phyloP scores from a whole-genome alignment of 2,329 filamentous ascomycete species.

The Diaporthe sp. region DNA sequence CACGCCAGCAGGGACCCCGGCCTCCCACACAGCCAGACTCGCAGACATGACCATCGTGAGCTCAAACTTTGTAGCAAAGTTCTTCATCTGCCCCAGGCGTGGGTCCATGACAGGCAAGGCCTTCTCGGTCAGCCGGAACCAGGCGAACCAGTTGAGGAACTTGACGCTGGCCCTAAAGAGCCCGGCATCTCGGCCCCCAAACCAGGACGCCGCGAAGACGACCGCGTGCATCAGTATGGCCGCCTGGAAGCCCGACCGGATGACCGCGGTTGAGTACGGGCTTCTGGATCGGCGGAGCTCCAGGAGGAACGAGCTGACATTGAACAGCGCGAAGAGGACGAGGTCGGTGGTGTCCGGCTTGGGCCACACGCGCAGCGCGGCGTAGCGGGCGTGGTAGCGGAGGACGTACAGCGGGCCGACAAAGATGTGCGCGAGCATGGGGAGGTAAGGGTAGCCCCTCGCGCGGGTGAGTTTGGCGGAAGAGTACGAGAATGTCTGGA shows the following conservation, averaged over 20 bases:
- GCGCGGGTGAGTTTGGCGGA: conserved; percentile 31
- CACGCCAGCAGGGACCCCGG: conserved; percentile 27
- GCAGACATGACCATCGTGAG: background rate
- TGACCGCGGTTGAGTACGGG: background rate
- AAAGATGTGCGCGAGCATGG: conserved; percentile 29
- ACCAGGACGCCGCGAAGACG: conserved; percentile 35
- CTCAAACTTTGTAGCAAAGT: background rate
- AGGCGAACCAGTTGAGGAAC: conserved; percentile 39
- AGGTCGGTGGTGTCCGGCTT: conserved; percentile 29
- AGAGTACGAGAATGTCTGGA: background rate
- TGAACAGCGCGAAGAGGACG: conserved; percentile 28
- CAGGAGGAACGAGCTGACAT: conserved; percentile 23
- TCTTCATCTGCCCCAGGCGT: background rate
- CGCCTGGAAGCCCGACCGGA: conserved; percentile 31
- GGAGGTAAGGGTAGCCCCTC: conserved; percentile 20
- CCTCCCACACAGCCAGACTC: conserved; percentile 28
- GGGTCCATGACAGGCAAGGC: background rate
- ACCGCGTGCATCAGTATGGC: conserved; percentile 1
- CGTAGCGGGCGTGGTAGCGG: conserved; percentile 37
- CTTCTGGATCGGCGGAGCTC: background rate
- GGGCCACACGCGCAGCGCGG: conserved; percentile 28
- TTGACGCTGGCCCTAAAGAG: conserved; percentile 36
- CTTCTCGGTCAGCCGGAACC: background rate
- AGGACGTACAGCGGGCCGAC: background rate
- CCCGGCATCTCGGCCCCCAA: background rate